phyloP scores from a whole-genome alignment of 2,329 filamentous ascomycete genomes.

The Xylaria sp. region DNA sequence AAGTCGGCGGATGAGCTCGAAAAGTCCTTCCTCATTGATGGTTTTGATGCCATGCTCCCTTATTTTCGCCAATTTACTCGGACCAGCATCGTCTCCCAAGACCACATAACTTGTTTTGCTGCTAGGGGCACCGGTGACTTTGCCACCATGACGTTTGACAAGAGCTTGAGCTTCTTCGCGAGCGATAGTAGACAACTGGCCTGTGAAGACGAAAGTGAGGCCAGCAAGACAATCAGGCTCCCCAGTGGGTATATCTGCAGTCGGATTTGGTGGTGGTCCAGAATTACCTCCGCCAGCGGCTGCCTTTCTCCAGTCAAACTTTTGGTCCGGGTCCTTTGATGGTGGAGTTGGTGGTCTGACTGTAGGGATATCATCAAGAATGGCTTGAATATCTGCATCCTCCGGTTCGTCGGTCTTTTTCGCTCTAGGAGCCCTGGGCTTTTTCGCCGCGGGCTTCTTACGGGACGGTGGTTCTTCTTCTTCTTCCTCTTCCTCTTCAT shows the following conservation, averaged over 20 bases:
- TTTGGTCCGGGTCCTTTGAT: conserved; percentile 72
- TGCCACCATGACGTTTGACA: conserved; percentile 94
- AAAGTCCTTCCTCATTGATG: conserved; percentile 92
- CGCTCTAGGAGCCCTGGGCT: conserved; percentile 66
- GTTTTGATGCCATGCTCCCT: conserved; percentile 82
- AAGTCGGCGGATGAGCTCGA: conserved; percentile 82
- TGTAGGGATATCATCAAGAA: conserved; percentile 87
- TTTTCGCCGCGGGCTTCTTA: conserved; percentile 69
- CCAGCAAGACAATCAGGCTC: conserved; percentile 91
- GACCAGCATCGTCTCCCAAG: conserved; percentile 89
- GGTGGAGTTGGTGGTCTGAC: conserved; percentile 87
- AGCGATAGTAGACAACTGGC: conserved; percentile 80
- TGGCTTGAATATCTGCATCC: conserved; percentile 79
- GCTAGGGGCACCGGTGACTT: conserved; percentile 85
- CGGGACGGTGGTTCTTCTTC: conserved; percentile 60
- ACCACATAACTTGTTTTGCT: conserved; percentile 95
- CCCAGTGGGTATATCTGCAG: conserved; percentile 80
- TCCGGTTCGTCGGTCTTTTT: conserved; percentile 76
- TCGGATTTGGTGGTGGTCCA: conserved; percentile 71
- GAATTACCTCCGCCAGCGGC: conserved; percentile 68
- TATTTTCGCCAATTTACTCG: conserved; percentile 92
- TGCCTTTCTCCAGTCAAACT: conserved; percentile 82
- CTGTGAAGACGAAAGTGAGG: conserved; percentile 94
- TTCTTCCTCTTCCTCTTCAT: conserved; percentile 65
- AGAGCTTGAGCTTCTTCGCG: conserved; percentile 86